A percentile compares a stretch with the other conserved stretches of the same genome.
Evolutionary conservation across 164 flowering plant species (phyloP).

Genomic region (Kingdonia uniflora): DNA sequence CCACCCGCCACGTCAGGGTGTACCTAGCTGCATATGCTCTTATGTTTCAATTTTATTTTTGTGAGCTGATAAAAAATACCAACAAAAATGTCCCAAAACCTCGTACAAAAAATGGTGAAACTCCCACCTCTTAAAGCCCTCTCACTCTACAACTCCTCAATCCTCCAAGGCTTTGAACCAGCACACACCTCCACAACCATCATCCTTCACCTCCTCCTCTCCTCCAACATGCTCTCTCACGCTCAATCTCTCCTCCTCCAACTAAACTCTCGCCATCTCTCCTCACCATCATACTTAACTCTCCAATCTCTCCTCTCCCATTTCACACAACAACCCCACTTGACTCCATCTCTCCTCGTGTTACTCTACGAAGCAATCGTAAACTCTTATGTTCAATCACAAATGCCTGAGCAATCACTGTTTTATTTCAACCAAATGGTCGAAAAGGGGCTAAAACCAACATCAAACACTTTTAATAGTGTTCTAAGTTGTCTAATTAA

Average conservation of each 20-base stretch:
- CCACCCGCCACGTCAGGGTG: too few relatives aligned
- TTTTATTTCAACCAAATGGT: slow-evolving; percentile 35
- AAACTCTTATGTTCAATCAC: slow-evolving; percentile 28
- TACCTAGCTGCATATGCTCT: too few relatives aligned
- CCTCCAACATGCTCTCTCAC: slow-evolving; percentile 23
- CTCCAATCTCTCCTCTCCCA: slow-evolving; percentile 27
- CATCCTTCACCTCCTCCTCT: slow-evolving; percentile 33
- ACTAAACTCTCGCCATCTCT: slow-evolving; percentile 26
- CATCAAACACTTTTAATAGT: slow-evolving; percentile 31
- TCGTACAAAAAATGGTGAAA: slow-evolving; percentile 38
- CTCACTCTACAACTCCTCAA: slow-evolving; percentile 36
- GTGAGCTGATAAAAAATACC: too few relatives aligned
- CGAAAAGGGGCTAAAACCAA: slow-evolving; percentile 22
- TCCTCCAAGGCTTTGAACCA: slow-evolving; percentile 25
- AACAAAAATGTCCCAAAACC: not conserved
- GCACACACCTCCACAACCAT: slow-evolving; percentile 28
- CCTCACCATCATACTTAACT: slow-evolving; percentile 18
- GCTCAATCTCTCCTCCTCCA: slow-evolving; percentile 37
- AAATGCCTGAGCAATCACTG: slow-evolving; percentile 27
- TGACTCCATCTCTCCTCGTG: not conserved
- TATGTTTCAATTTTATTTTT: too few relatives aligned
- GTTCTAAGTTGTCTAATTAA: slow-evolving; percentile 29
- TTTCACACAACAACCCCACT: slow-evolving; percentile 16
- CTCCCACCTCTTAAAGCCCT: slow-evolving; percentile 49
- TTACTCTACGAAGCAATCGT: slow-evolving; percentile 33